Evolutionary conservation across 371 early-diverging fungal species (phyloP), one percentile per base, ranked within the genome.

Genomic region (Rhizopus sp.): DNA sequence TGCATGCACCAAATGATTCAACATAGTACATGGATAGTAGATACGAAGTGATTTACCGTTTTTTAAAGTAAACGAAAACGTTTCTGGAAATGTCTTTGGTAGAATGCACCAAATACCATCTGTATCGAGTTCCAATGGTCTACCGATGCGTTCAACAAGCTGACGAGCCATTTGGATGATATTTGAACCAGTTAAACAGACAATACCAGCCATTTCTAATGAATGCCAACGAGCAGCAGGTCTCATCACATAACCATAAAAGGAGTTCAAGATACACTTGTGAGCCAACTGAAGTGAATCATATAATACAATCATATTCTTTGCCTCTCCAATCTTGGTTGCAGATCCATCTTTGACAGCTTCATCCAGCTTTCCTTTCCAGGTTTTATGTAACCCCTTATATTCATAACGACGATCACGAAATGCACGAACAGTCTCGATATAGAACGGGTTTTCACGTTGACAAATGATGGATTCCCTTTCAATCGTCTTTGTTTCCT

Each of bases 31-130:
- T 4, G 99, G 96, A 63, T 99, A 98, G 12, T 98, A 93, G 49
- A 99, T 88, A 23, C 81, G 81, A 45, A 90, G 73, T 8, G 78
- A 82, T 64, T 94, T 93, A 42, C 93, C 93, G 53, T 83, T 87
- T 45, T 74, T 80, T 29, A 94, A 77, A 46, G 88, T 86, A 75
- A 98, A 93, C 2, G 78, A 70, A 72, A 93, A 94, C 61, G 92
- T 93, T 61, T 95, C 94, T 0, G 99, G 99, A 60, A 99, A 99
- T 0, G 84, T 81, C 15, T 83, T 73, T 0, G 99, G 99, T 35
- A 99, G 75, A 32, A 98, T 92, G 73, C 98, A 97, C 99, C 99
- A 99, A 64, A 99, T 99, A 57, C 99, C 99, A 69, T 99, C 99
- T 7, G 99, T 99, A 74, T 99, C 99, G 52, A 99, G 72, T 78